These are phyloP conservation scores for Chytriomyces sp. DNA, from an alignment of 192 early-diverging fungal genomes.

Conservation along the genomic window DNA sequence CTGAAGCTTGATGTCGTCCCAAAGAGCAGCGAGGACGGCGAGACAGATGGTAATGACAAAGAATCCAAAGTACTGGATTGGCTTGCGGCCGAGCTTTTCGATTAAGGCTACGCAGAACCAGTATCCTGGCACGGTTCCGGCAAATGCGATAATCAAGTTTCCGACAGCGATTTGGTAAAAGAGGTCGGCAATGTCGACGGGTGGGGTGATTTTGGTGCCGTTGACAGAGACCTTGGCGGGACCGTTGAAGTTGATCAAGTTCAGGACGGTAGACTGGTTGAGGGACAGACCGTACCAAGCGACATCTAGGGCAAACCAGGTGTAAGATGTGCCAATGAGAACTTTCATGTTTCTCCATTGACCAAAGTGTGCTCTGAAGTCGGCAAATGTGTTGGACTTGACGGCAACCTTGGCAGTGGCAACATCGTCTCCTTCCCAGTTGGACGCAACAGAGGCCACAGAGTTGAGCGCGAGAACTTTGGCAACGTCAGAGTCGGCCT, in stretches of 20 bases:
- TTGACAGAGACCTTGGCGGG: constrained; percentile 28
- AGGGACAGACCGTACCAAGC: constrained; percentile 56
- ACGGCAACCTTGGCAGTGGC: constrained; percentile 11
- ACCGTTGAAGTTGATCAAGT: constrained; percentile 43
- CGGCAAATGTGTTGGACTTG: constrained; percentile 19
- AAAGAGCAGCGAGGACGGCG: constrained; percentile 49
- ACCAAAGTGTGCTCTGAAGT: constrained; percentile 66
- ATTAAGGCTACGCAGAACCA: constrained; percentile 91
- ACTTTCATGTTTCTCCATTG: constrained; percentile 81
- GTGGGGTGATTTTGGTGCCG: constrained; percentile 32
- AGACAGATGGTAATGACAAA: constrained; percentile 76
- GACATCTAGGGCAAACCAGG: constrained; percentile 58
- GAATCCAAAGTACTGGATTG: constrained; percentile 92
- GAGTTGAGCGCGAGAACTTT: constrained; percentile 37
- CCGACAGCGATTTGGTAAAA: constrained; percentile 68
- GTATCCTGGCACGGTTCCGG: constrained; percentile 84
- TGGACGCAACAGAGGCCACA: constrained; percentile 14
- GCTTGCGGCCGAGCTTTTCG: constrained; percentile 86
- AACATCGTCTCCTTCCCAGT: constrained; percentile 24
- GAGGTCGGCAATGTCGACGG: constrained; percentile 56
- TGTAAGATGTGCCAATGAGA: constrained; percentile 59
- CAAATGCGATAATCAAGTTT: constrained; percentile 84
- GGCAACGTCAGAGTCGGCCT: constrained; percentile 43
- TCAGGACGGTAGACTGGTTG: constrained; percentile 30
- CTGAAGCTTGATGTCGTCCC: constrained; percentile 31